Conservation (phyloP, 257 asterid genomes). For the Gynochthodes officinalis region DNA sequence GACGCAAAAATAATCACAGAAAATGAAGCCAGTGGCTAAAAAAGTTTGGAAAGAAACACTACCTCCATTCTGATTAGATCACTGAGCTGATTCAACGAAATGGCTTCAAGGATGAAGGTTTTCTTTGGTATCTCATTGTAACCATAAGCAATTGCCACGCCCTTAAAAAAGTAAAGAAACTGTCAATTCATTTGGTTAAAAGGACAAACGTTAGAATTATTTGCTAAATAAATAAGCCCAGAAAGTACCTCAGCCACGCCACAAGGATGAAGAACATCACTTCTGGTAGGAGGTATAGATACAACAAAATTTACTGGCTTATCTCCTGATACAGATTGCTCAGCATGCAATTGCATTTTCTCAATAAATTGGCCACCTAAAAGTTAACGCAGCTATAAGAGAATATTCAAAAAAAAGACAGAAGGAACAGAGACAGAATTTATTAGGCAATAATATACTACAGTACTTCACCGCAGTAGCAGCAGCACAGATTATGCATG, state of each 20-base stretch:
- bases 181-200: constrained; percentile 14
- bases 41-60: not conserved
- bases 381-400: constrained; percentile 17
- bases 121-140: constrained; percentile 73
- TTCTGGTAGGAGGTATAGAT: constrained; percentile 88
- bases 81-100: constrained; percentile 63
- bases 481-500: not conserved
- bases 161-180: constrained; percentile 41
- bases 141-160: constrained; percentile 91
- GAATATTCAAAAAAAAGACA: constrained; percentile 7
- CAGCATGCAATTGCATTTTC: constrained; percentile 80
- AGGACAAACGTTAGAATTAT: not conserved
- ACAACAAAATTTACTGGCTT: constrained; percentile 50
- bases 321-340: constrained; percentile 46
- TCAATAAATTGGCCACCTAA: constrained; percentile 69
- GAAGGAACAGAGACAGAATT: not conserved
- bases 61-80: constrained; percentile 86
- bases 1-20: not conserved
- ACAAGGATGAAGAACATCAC: constrained; percentile 95
- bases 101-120: constrained; percentile 73
- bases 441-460: not conserved
- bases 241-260: constrained; percentile 89
- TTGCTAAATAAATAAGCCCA: constrained; percentile 6
- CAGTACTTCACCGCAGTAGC: not conserved
- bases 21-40: not conserved